Evolutionary conservation across 164 flowering plant species (phyloP).

Genomic region (Umbellularia californica): DNA sequence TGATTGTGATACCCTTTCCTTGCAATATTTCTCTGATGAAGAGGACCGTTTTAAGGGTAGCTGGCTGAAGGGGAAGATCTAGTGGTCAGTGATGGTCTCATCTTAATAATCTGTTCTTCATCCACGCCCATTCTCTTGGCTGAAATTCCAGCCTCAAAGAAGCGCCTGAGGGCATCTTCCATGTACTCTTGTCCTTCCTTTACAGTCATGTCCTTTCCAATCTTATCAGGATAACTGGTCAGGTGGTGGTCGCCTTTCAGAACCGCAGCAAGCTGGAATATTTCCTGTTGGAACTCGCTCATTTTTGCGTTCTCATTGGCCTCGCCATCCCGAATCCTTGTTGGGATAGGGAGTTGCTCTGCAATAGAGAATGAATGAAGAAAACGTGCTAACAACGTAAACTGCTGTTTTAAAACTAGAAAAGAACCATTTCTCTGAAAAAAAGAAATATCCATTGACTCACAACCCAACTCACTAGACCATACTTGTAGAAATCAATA

Average conservation of each 20-base stretch:
- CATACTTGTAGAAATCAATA: too few relatives aligned
- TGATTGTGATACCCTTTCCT: too few relatives aligned
- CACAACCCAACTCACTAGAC: too few relatives aligned
- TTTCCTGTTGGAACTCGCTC: slow-evolving; percentile 83
- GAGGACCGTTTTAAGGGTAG: slow-evolving; percentile 4
- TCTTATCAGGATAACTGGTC: slow-evolving; percentile 37
- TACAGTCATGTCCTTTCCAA: slow-evolving; percentile 57
- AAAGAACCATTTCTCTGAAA: too few relatives aligned
- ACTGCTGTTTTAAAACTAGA: too few relatives aligned
- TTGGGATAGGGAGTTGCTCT: slow-evolving; percentile 70
- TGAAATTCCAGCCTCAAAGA: slow-evolving; percentile 60
- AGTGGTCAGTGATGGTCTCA: slow-evolving; percentile 72
- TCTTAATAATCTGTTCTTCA: slow-evolving; percentile 59
- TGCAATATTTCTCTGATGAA: too few relatives aligned
- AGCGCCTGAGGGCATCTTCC: slow-evolving; percentile 58
- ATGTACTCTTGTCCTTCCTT: slow-evolving; percentile 62
- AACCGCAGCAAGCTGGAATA: slow-evolving; percentile 74
- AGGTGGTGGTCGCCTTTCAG: slow-evolving; percentile 61
- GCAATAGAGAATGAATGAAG: slow-evolving; percentile 1
- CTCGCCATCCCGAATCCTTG: slow-evolving; percentile 42
- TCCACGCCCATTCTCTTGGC: slow-evolving; percentile 69
- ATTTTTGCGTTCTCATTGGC: slow-evolving; percentile 59
- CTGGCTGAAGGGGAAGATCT: slow-evolving; percentile 32
- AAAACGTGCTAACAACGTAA: too few relatives aligned
- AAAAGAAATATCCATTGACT: too few relatives aligned